Percentiles rank a stretch among this genome's conserved stretches.
phyloP scores from a whole-genome alignment of 306 rosid species.

The Begonia peltatifolia region DNA sequence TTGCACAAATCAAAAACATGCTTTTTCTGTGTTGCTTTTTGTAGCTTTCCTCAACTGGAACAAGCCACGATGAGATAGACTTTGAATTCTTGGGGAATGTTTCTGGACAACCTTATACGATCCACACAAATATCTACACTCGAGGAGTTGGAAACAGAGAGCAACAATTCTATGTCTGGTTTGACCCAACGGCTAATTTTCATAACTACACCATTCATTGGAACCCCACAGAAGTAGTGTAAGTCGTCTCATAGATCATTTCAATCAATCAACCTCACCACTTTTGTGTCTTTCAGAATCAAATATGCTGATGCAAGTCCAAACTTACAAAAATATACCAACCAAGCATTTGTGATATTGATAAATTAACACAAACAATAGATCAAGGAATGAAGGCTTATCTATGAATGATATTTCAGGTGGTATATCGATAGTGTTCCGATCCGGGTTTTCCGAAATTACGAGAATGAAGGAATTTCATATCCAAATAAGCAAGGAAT shows the following conservation, averaged over 20 bases:
- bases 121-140: constrained; percentile 58
- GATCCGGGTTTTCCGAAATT: constrained; percentile 61
- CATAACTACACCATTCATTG: constrained; percentile 92
- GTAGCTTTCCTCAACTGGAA: constrained; percentile 67
- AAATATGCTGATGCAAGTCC: too few relatives aligned
- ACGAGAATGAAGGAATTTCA: constrained; percentile 34
- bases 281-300: too few relatives aligned
- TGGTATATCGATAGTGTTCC: constrained; percentile 70
- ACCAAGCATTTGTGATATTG: too few relatives aligned
- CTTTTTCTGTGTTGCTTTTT: not conserved
- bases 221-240: constrained; percentile 71
- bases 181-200: constrained; percentile 64
- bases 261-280: not conserved
- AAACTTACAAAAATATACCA: too few relatives aligned
- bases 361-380: too few relatives aligned
- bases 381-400: too few relatives aligned
- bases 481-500: constrained; percentile 77
- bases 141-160: constrained; percentile 70
- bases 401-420: constrained; percentile 23
- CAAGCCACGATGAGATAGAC: constrained; percentile 73
- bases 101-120: constrained; percentile 68
- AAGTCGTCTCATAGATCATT: constrained; percentile 14
- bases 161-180: constrained; percentile 79
- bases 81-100: constrained; percentile 78
- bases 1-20: too few relatives aligned